phyloP scores from a whole-genome alignment of 2,329 filamentous ascomycete species.

The Sphaerostilbella broomeana region DNA sequence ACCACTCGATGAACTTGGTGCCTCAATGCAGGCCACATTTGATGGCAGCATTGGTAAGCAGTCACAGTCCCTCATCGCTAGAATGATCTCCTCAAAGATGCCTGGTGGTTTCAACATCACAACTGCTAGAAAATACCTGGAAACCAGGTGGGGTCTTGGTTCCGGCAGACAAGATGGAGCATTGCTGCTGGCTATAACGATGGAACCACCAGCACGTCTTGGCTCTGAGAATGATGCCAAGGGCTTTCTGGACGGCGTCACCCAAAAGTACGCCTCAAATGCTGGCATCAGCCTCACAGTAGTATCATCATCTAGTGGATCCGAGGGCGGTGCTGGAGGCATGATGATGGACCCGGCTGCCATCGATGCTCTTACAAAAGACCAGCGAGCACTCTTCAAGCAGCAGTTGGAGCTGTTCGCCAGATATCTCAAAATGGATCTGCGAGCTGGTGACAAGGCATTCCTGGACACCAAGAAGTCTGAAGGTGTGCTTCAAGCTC shows the following conservation, averaged over 20 bases:
- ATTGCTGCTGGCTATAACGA: slow-evolving; percentile 80
- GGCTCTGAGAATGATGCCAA: slow-evolving; percentile 89
- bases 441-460: slow-evolving; percentile 93
- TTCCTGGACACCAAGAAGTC: slow-evolving; percentile 79
- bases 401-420: slow-evolving; percentile 95
- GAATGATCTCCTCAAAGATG: slow-evolving; percentile 98
- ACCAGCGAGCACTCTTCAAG: slow-evolving; percentile 93
- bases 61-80: slow-evolving; percentile 84
- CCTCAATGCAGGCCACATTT: slow-evolving; percentile 96
- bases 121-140: slow-evolving; percentile 86
- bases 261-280: slow-evolving; percentile 81
- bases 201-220: slow-evolving; percentile 83
- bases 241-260: slow-evolving; percentile 78
- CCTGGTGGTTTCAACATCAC: slow-evolving; percentile 99
- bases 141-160: slow-evolving; percentile 85
- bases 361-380: slow-evolving; percentile 93
- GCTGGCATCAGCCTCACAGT: slow-evolving; percentile 80
- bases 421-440: slow-evolving; percentile 93
- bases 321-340: slow-evolving; percentile 63
- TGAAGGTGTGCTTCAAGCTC: slow-evolving; percentile 79
- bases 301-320: slow-evolving; percentile 65
- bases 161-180: slow-evolving; percentile 86
- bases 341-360: slow-evolving; percentile 99
- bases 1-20: slow-evolving; percentile 89
- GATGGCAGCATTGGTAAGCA: slow-evolving; percentile 97